Conservation (phyloP, 441 rosid species). For the Lepidium campestre region DNA sequence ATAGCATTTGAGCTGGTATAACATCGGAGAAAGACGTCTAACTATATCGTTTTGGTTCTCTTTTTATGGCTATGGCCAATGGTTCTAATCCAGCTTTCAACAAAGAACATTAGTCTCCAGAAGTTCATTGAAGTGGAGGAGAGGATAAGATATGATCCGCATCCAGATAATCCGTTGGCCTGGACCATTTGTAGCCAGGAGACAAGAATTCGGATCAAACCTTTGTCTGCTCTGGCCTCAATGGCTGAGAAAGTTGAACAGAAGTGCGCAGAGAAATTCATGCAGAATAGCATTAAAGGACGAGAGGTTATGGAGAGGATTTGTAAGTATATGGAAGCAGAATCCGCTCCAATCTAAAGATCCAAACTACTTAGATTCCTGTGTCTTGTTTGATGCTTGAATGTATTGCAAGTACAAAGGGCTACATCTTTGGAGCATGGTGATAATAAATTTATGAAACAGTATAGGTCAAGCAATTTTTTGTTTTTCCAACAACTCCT, state of each 20-base stretch:
- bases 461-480: conserved; percentile 5
- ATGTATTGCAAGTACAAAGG: conserved; percentile 14
- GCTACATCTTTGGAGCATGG: conserved; percentile 12
- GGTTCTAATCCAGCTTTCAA: conserved; percentile 48
- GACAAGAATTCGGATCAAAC: conserved; percentile 84
- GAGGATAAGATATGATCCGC: conserved; percentile 75
- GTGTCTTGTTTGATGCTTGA: conserved; percentile 2
- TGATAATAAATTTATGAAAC: conserved; percentile 13
- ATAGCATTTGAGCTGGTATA: neutral
- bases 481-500: neutral
- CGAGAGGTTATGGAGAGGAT: conserved; percentile 97
- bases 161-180: conserved; percentile 70
- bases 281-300: conserved; percentile 90
- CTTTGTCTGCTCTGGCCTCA: conserved; percentile 81
- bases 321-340: conserved; percentile 92
- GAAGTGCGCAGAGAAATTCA: conserved; percentile 75
- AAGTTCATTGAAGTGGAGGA: conserved; percentile 92
- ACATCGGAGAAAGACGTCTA: neutral
- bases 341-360: conserved; percentile 51
- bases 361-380: neutral
- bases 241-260: conserved; percentile 98
- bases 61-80: neutral
- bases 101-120: conserved; percentile 79
- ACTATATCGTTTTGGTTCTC: neutral
- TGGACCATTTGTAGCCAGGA: conserved; percentile 91